phyloP scores from a whole-genome alignment of 805 yeast species.

The Sugiyamaella lignohabitans region DNA sequence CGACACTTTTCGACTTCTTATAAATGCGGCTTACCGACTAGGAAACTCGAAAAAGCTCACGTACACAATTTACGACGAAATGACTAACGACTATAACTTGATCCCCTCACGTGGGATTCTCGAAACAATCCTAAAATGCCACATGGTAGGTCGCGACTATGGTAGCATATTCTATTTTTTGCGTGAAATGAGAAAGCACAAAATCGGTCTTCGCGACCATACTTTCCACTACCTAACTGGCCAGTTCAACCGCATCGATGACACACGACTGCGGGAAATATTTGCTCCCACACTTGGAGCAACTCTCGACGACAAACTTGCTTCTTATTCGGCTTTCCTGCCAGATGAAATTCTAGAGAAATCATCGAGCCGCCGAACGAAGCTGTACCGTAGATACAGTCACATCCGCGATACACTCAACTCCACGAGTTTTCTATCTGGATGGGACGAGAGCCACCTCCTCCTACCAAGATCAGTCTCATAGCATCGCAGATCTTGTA shows the following conservation, averaged over 20 bases:
- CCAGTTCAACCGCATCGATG: constrained; percentile 9
- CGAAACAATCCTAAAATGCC: constrained; percentile 25
- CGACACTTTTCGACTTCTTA: constrained; percentile 16
- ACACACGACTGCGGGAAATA: constrained; percentile 4
- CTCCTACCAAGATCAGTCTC: not conserved
- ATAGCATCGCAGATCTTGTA: too few species aligned
- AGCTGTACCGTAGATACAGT: constrained; percentile 2
- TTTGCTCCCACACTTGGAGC: not conserved
- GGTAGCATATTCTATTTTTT: constrained; percentile 20
- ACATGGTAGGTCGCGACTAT: constrained; percentile 22
- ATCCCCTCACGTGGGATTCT: constrained; percentile 19
- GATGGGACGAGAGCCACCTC: constrained; percentile 1
- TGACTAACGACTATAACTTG: constrained; percentile 4
- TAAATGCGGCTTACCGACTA: constrained; percentile 21
- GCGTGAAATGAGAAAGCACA: constrained; percentile 23
- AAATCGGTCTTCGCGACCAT: constrained; percentile 12
- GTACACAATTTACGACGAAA: constrained; percentile 23
- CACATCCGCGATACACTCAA: constrained; percentile 3
- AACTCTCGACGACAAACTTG: not conserved
- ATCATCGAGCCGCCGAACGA: not conserved
- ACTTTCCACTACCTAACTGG: constrained; percentile 3
- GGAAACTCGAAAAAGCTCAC: constrained; percentile 28
- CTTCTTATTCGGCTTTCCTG: constrained; percentile 7
- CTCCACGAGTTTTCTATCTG: constrained; percentile 1
- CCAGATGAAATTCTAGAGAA: constrained; percentile 11